Evolutionary conservation across 305 asterid genomes (phyloP), one percentile per base, ranked within the genome.

Genomic region (Solanum hybrid): DNA sequence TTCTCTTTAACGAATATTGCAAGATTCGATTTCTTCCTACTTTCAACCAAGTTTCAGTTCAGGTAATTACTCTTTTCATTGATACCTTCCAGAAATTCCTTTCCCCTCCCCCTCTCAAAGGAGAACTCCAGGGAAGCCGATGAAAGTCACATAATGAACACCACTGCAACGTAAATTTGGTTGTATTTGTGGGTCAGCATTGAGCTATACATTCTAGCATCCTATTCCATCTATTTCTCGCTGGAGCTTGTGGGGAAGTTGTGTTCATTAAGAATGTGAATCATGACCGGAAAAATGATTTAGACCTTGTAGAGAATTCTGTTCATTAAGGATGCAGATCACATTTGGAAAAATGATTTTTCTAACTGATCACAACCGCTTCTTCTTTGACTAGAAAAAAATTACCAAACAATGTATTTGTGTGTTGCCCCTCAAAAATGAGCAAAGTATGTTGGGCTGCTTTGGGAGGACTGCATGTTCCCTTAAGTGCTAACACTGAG

Each of bases 1-100:
- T 96, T 86, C 89, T 94, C 90, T 97, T 95, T 92, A 95, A 96
- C 12, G 98, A 95, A 88, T 97, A 95, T 92, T 97, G 99, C 97
- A 97, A 94, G 93, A 90, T 93, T 56, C 98, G 98, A 12, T 97
- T 97, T 92, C 93, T 93, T 72, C 98, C 99, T n/a, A 91, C 98
- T 69, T 97, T 96, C 88, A 90, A 90, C 88, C 94, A 93, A 90
- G 89, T 93, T 89, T 93, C 99, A 2, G 94, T 96, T 90, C 94
- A 96, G 99, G 99, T 95, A 92, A 86, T 42, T 35, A 66, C 29
- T 24, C 27, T n/a, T 60, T 87, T 56, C 51, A 27, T 69, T 26
- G 32, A 81, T 76, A 17, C 26, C 22, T 64, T 89, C 64, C 72
- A 14, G 45, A 32, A 45, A 76, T 78, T 56, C 81, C 34, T 22